phyloP scores from a whole-genome alignment of 164 flowering plant genomes.

The Annona cherimola region DNA sequence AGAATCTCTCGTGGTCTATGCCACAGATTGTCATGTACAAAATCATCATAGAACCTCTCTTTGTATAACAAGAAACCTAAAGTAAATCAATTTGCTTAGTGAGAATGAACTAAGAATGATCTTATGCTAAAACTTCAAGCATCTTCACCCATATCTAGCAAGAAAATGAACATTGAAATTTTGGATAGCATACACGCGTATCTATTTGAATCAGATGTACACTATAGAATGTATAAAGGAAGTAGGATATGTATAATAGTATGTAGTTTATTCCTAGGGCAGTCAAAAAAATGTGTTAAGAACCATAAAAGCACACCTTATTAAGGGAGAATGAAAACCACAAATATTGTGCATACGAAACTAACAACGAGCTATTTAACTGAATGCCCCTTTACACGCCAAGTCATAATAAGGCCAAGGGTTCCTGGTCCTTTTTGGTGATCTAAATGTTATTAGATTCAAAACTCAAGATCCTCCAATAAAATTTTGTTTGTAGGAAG shows the following conservation, averaged over 20 bases:
- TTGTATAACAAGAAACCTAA: background rate
- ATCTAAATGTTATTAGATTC: no score
- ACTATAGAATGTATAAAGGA: background rate
- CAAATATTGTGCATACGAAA: no score
- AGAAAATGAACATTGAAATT: background rate
- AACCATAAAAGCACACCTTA: no score
- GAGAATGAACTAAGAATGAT: slow-evolving; percentile 79
- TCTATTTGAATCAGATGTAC: background rate
- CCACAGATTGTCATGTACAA: background rate
- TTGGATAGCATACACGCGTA: background rate
- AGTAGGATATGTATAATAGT: background rate
- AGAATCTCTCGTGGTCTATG: background rate
- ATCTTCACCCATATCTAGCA: slow-evolving; percentile 95
- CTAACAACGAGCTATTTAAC: no score
- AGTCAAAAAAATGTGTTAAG: background rate
- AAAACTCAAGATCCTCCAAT: slow-evolving; percentile 61
- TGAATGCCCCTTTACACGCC: no score
- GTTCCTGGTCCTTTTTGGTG: no score
- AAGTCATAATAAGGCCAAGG: no score
- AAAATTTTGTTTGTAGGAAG: slow-evolving; percentile 74
- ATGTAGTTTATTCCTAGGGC: background rate
- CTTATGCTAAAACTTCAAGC: slow-evolving; percentile 83
- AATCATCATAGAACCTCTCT: background rate
- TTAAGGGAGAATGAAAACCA: background rate
- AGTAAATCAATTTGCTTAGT: slow-evolving; percentile 36